Base-by-base conservation (phyloP, 1,139 yeast genomes). In the Suhomyces choctaworum region DNA sequence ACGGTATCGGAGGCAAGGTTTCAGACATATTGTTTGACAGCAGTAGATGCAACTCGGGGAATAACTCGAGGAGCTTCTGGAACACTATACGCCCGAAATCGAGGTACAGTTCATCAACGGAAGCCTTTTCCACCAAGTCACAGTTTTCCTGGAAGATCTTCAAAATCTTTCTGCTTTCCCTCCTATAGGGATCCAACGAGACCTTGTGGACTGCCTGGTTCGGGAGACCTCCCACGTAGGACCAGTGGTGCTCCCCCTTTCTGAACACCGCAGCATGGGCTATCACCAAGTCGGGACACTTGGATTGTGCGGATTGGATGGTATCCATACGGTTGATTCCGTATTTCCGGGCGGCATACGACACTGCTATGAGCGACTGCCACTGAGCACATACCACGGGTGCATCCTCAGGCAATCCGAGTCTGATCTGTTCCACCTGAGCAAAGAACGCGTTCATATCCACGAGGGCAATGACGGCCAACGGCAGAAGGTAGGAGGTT, bases 311-410 rank as follows among this genome's bases (percentile, higher is more conserved):
- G 2, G 78, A 72, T 8, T 73, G 73, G 2, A 88, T 61, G 0
- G 76, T 69, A 51, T 86, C 95, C 81, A 88, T 81, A 40, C 98
- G 64, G 19, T 78, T 70, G 17, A 92, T 81, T 0, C 97, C 97
- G 54, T 58, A 88, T 40, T 80, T 77, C 22, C 97, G 66, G 1
- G 97, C 97, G 0, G 96, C 87, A 57, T 87, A 86, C 5, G 86
- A 80, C 1, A 92, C 95, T 0, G 98, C 98, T 39, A 92, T 90
- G 5, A 92, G 64, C 0, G 90, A 73, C 36, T 74, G 73, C 98
- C 98, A 92, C 52, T 92, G 98, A 4, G 88, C 88, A 57, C 97
- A 90, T 1, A 90, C 97, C 3, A 92, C 84, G 0, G 98, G 97
- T 41, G 80, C 90, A 2, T 79, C 77, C 2, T 66, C 66, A 1